These are phyloP conservation scores for Cordyceps cicadae DNA, from an alignment of 2,329 filamentous ascomycete genomes.

Conservation along the genomic window DNA sequence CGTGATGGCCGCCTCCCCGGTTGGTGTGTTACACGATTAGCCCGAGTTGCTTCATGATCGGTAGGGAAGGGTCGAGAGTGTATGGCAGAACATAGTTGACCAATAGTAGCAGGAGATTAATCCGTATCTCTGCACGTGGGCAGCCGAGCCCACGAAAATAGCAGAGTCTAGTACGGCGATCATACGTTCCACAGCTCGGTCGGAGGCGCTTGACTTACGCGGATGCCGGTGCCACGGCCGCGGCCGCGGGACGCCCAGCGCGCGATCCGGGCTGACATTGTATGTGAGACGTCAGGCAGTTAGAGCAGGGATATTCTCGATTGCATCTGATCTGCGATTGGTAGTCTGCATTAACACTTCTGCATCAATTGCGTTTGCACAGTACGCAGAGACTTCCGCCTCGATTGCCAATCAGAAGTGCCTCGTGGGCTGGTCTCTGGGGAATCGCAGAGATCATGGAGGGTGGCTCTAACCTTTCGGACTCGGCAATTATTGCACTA, in stretches of 20 bases:
- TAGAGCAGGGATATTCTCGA: conserved; percentile 16
- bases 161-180: background rate
- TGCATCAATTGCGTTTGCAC: background rate
- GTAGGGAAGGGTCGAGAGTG: background rate
- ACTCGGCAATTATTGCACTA: conserved; percentile 12
- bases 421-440: background rate
- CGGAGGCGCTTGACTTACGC: background rate
- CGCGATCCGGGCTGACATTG: conserved; percentile 13
- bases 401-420: background rate
- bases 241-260: conserved; percentile 5
- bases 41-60: background rate
- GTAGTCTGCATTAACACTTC: background rate
- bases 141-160: no score
- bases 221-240: background rate
- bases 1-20: background rate
- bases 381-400: background rate
- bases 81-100: background rate
- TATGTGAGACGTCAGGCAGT: conserved; percentile 17
- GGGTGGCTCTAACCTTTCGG: conserved; percentile 6
- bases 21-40: background rate
- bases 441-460: background rate
- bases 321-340: conserved; percentile 16
- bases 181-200: no score
- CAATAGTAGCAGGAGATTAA: background rate
- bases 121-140: background rate